These are phyloP conservation scores for Xylariaceae sp. DNA, from an alignment of 2,329 filamentous ascomycete species.

Conservation along the genomic window DNA sequence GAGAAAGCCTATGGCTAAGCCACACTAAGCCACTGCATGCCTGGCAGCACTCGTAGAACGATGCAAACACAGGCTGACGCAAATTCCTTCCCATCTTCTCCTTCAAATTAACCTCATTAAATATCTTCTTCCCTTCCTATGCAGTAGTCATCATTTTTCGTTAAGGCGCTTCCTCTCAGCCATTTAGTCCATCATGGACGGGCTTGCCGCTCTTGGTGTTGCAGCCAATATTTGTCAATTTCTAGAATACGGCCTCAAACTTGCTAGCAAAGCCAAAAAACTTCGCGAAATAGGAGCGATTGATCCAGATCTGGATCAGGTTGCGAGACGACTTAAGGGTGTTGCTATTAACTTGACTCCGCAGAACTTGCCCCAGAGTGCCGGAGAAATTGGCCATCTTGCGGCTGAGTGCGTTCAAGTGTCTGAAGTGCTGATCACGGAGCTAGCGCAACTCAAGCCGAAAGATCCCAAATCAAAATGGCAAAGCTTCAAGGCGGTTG, in stretches of 20 bases:
- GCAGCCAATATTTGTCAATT: constrained; percentile 2
- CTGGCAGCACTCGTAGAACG: no score
- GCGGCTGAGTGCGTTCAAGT: neutral
- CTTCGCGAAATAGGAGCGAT: neutral
- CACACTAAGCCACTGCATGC: no score
- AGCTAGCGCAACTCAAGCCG: constrained; percentile 34
- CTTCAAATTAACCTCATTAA: no score
- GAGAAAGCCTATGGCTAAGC: no score
- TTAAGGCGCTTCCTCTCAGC: no score
- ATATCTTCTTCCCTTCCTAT: no score
- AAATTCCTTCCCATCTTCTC: no score
- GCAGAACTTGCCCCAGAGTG: neutral
- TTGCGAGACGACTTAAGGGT: neutral
- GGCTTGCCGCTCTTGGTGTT: neutral
- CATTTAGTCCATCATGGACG: no score
- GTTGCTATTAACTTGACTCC: neutral
- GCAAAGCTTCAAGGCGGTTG: constrained; percentile 13
- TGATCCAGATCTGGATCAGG: neutral
- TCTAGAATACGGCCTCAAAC: constrained; percentile 7
- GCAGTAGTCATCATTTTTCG: no score
- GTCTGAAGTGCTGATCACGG: constrained; percentile 15
- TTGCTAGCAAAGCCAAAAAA: neutral
- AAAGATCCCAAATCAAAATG: constrained; percentile 25
- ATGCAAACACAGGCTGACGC: no score
- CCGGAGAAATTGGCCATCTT: neutral